Base-by-base conservation (phyloP, 1,284 basidiomycete genomes). In the Ceratobasidium sp. region DNA sequence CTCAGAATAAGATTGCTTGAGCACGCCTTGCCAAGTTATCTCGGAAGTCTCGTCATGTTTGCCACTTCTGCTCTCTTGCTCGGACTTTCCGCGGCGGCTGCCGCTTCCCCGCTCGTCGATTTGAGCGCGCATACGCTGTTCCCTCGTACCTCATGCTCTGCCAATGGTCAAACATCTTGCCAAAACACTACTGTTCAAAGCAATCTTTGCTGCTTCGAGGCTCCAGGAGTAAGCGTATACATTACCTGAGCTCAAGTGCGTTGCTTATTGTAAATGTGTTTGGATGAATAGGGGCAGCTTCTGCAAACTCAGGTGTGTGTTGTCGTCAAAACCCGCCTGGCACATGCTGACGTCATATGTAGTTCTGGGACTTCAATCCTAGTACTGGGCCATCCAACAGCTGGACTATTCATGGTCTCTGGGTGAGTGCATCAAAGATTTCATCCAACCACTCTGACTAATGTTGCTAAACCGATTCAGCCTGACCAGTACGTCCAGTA, bases 341-440 rank as follows among this genome's bases (percentile, higher is more conserved):
- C 49, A 33, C 42, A 10, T 33, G 15, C 39, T 56, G 10, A 67
- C 60, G 44, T n/a, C 9, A 39, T 23, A 18, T 10, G 13, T 46
- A 77, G 80, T 82, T 82, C 75, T 82, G 82, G 82, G 82, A 82
- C 68, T 78, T 78, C 18, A 79, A 81, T 76, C 82, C 82, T 15
- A 77, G 79, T n/a, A 81, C 80, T 23, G 82, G 82, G 18, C 82
- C 82, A 15, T 61, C 79, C n/a, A 75, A 82, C 60, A 79, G 78
- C 72, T 80, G 80, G 80, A 78, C 64, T n/a, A 77, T 67, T 33
- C 82, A 82, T 67, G 81, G 82, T 13, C 77, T 81, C 23, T 81
- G 81, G 81, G 79, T 80, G 51, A 42, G 80, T 70, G 23, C 28
- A 64, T 7, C 26, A 28, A 23, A 18, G 6, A 10, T 49, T 23